Evolutionary conservation across 768 basidiomycete species (phyloP).

Genomic region (Ramaria sp.): DNA sequence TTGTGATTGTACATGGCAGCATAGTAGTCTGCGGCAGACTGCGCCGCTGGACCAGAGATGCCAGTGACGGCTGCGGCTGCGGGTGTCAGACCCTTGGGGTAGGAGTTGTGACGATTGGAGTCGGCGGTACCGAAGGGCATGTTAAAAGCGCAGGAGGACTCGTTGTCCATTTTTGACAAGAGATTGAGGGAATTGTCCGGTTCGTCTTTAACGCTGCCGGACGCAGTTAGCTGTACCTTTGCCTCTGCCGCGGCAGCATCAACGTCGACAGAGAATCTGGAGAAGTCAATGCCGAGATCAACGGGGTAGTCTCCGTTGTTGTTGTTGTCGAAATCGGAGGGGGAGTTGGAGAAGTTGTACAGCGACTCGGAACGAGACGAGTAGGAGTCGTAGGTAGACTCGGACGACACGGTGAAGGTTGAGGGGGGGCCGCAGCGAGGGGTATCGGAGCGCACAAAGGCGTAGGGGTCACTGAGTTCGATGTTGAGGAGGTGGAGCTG

Average conservation of each 20-base stretch:
- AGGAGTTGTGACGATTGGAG: slow-evolving; percentile 4
- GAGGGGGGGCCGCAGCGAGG: slow-evolving; percentile 65
- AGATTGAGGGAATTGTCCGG: neutral
- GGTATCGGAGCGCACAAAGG: slow-evolving; percentile 50
- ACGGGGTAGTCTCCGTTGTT: slow-evolving; percentile 39
- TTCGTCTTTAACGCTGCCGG: slow-evolving; percentile 8
- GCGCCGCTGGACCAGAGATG: neutral
- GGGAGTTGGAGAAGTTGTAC: slow-evolving; percentile 42
- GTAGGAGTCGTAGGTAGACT: slow-evolving; percentile 61
- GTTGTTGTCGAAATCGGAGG: slow-evolving; percentile 29
- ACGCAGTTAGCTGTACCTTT: slow-evolving; percentile 6
- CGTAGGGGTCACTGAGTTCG: slow-evolving; percentile 54
- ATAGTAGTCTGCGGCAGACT: slow-evolving; percentile 5
- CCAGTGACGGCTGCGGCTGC: neutral
- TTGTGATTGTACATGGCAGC: slow-evolving; percentile 6
- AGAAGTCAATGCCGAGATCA: slow-evolving; percentile 68
- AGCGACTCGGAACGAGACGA: slow-evolving; percentile 61
- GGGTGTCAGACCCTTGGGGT: neutral
- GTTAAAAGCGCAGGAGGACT: neutral
- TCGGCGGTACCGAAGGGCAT: neutral
- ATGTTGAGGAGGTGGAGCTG: slow-evolving; percentile 44
- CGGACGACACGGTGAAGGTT: slow-evolving; percentile 67
- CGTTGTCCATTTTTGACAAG: slow-evolving; percentile 2
- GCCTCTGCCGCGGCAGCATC: slow-evolving; percentile 36
- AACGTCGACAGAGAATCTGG: slow-evolving; percentile 42